phyloP scores from a whole-genome alignment of 2,329 filamentous ascomycete genomes.

The Aspergillus ibericus region DNA sequence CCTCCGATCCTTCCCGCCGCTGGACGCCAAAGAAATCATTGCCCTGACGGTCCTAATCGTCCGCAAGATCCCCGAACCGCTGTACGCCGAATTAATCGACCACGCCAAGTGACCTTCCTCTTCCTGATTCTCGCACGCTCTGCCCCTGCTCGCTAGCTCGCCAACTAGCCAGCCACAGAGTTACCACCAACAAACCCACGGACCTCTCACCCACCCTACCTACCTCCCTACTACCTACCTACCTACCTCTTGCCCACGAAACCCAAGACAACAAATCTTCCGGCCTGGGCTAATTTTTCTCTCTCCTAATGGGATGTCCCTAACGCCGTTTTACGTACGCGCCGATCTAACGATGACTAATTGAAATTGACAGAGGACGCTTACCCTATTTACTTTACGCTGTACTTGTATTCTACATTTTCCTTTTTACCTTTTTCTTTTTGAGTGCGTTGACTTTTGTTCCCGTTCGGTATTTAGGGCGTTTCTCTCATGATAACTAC shows the following conservation, averaged over 20 bases:
- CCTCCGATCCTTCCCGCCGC: conserved; percentile 78
- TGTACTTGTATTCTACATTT: conserved; percentile 3
- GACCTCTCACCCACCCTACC: no score
- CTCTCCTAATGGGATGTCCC: no score
- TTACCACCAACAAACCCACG: neutral
- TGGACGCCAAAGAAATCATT: conserved; percentile 82
- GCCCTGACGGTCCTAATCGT: conserved; percentile 82
- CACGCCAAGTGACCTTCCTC: conserved; percentile 62
- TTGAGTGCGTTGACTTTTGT: neutral
- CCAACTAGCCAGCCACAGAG: neutral
- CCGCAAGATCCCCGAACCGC: conserved; percentile 82
- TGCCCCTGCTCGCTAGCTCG: neutral
- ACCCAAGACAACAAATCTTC: neutral
- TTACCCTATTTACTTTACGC: neutral
- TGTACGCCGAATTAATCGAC: conserved; percentile 85
- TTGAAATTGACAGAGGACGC: neutral
- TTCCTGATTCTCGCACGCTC: neutral
- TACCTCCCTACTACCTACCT: neutral
- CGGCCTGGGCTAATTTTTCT: neutral
- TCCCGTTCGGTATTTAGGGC: neutral
- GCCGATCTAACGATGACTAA: neutral
- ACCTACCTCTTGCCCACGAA: neutral
- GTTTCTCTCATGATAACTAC: neutral
- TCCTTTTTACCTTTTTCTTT: conserved; percentile 1
- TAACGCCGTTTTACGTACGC: neutral